Percentiles rank a stretch among this genome's conserved stretches.
phyloP scores from a whole-genome alignment of 805 yeast species.

The Candida nitratophila region DNA sequence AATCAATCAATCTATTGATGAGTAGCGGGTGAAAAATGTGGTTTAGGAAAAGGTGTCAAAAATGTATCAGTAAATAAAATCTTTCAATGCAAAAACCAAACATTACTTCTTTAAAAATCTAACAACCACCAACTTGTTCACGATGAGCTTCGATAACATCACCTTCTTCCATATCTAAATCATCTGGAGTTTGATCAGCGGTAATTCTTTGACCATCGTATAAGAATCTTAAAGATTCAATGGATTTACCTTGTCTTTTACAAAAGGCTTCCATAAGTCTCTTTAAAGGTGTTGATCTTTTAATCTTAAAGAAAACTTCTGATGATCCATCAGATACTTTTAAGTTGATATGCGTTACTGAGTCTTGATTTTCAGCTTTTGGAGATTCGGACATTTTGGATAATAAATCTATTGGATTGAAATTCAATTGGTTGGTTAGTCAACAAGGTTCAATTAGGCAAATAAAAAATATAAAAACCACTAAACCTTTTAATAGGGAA shows the following conservation, averaged over 20 bases:
- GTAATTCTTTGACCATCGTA: slow-evolving; percentile 89
- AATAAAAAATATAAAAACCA: too few species aligned
- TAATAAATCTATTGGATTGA: too few species aligned
- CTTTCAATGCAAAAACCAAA: too few species aligned
- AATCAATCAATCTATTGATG: too few species aligned
- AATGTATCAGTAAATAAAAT: too few species aligned
- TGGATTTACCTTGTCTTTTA: slow-evolving; percentile 90
- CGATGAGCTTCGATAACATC: slow-evolving; percentile 96
- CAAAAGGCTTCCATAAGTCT: slow-evolving; percentile 98
- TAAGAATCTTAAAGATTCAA: slow-evolving; percentile 77
- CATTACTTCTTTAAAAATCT: too few species aligned
- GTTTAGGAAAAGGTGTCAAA: too few species aligned
- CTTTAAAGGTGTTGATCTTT: slow-evolving; percentile 83
- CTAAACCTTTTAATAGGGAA: too few species aligned
- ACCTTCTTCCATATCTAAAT: slow-evolving; percentile 88
- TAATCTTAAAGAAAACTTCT: slow-evolving; percentile 93
- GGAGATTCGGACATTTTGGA: slow-evolving; percentile 29
- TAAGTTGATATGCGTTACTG: slow-evolving; percentile 75
- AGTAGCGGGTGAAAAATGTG: too few species aligned
- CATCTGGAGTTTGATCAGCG: slow-evolving; percentile 88
- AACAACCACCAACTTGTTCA: slow-evolving; percentile 75
- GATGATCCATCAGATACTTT: slow-evolving; percentile 92
- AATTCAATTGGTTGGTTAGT: too few species aligned
- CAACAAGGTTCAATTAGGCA: too few species aligned
- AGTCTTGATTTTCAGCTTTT: slow-evolving; percentile 41